phyloP scores from a whole-genome alignment of 768 basidiomycete genomes.

The Chalciporus pseudorubinellus region DNA sequence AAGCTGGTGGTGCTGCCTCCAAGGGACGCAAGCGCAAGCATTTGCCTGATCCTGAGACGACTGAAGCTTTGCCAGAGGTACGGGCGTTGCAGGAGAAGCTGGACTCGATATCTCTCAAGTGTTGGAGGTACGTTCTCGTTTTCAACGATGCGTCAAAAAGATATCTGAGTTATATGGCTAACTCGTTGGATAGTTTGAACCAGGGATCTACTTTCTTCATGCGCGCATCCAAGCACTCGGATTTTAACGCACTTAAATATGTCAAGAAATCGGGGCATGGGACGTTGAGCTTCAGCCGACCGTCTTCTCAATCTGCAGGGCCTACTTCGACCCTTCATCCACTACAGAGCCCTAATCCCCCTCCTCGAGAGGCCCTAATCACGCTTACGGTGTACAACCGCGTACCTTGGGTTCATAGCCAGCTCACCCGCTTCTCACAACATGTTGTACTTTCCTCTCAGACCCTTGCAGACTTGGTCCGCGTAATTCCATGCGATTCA shows the following conservation, averaged over 20 bases:
- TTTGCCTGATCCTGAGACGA: conserved; percentile 15
- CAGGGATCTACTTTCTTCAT: conserved; percentile 59
- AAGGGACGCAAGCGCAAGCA: conserved; percentile 38
- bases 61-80: conserved; percentile 45
- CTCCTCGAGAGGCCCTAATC: conserved; percentile 44
- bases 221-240: conserved; percentile 60
- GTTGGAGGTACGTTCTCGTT: conserved; percentile 60
- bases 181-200: conserved; percentile 40
- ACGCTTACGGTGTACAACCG: conserved; percentile 60
- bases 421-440: conserved; percentile 61
- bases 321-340: neutral
- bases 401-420: conserved; percentile 58
- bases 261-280: conserved; percentile 34
- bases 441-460: conserved; percentile 71
- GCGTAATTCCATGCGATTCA: conserved; percentile 59
- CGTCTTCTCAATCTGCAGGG: neutral
- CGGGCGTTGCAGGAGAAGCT: conserved; percentile 47
- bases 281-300: conserved; percentile 15
- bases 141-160: too few relatives aligned
- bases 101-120: conserved; percentile 49
- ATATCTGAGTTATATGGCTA: neutral
- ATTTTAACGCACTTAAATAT: conserved; percentile 54
- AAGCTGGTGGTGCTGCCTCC: conserved; percentile 28
- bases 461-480: conserved; percentile 61
- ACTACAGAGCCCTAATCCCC: neutral